A percentile compares a stretch with the other conserved stretches of the same genome.
phyloP scores from a whole-genome alignment of 768 basidiomycete species.

The Obba rivulosa region DNA sequence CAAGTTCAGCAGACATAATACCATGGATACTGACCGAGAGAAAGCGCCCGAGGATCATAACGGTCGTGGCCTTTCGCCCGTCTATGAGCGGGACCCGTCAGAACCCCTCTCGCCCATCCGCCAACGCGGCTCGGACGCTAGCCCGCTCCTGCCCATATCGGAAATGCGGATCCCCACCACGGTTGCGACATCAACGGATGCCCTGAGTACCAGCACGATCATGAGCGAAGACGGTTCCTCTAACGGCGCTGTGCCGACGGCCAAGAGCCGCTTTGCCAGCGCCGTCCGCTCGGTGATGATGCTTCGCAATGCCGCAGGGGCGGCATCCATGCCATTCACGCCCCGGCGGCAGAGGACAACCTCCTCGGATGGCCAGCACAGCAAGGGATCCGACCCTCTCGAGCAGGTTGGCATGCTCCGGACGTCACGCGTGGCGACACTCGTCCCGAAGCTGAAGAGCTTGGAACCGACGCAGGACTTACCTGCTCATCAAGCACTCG shows the following conservation, averaged over 20 bases:
- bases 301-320: slow-evolving; percentile 27
- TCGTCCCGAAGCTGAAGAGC: slow-evolving; percentile 51
- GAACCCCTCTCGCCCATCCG: slow-evolving; percentile 15
- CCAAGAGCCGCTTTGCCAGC: slow-evolving; percentile 33
- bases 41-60: slow-evolving; percentile 1
- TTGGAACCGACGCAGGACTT: slow-evolving; percentile 56
- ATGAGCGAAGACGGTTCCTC: slow-evolving; percentile 16
- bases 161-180: slow-evolving; percentile 17
- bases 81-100: slow-evolving; percentile 10
- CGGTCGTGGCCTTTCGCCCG: slow-evolving; percentile 7
- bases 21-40: background rate
- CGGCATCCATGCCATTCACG: slow-evolving; percentile 19
- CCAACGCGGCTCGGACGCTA: slow-evolving; percentile 13
- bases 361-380: slow-evolving; percentile 19
- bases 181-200: slow-evolving; percentile 9
- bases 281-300: slow-evolving; percentile 45
- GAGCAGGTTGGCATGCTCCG: slow-evolving; percentile 31
- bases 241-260: slow-evolving; percentile 7
- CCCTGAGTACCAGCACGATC: slow-evolving; percentile 13
- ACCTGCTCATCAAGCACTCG: slow-evolving; percentile 60
- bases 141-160: slow-evolving; percentile 15
- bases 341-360: slow-evolving; percentile 18
- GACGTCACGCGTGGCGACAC: slow-evolving; percentile 47
- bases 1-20: slow-evolving; percentile 5
- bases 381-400: slow-evolving; percentile 3